Evolutionary conservation across 768 basidiomycete genomes (phyloP).

Genomic region (Russula earlei): DNA sequence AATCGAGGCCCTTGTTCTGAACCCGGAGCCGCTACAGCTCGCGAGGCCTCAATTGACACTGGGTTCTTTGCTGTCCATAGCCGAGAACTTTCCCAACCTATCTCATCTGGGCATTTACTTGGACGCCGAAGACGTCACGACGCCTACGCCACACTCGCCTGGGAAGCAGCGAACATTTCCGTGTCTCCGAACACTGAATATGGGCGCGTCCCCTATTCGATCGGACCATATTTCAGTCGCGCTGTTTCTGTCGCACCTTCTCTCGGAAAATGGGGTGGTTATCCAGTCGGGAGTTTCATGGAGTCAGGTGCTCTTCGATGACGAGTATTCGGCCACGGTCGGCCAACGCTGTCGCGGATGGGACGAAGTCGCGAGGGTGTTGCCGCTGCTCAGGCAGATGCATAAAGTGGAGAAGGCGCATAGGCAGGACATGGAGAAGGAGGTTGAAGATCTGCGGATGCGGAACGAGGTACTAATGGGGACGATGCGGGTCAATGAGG

Average conservation of each 20-base stretch:
- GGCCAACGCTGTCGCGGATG: constrained; percentile 4
- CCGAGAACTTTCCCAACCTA: constrained; percentile 14
- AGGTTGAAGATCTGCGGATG: constrained; percentile 20
- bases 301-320: constrained; percentile 1
- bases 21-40: constrained; percentile 16
- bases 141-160: not conserved
- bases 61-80: not conserved
- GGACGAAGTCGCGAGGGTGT: constrained; percentile 13
- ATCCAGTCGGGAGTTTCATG: constrained; percentile 15
- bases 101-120: constrained; percentile 14
- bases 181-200: constrained; percentile 4
- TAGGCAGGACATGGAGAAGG: constrained; percentile 16
- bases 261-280: constrained; percentile 5
- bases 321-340: not conserved
- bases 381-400: constrained; percentile 17
- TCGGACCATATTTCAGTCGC: constrained; percentile 14
- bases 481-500: not conserved
- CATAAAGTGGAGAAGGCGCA: constrained; percentile 14
- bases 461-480: constrained; percentile 18
- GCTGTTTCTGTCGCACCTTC: constrained; percentile 17
- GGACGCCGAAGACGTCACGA: constrained; percentile 8
- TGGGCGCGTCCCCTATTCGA: constrained; percentile 18
- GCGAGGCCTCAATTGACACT: constrained; percentile 6
- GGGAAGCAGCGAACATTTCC: not conserved
- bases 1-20: constrained; percentile 12